A percentile compares a stretch with the other conserved stretches of the same genome.
These are phyloP conservation scores for Kodamaea sagamina DNA, from an alignment of 805 yeast genomes.

Conservation along the genomic window DNA sequence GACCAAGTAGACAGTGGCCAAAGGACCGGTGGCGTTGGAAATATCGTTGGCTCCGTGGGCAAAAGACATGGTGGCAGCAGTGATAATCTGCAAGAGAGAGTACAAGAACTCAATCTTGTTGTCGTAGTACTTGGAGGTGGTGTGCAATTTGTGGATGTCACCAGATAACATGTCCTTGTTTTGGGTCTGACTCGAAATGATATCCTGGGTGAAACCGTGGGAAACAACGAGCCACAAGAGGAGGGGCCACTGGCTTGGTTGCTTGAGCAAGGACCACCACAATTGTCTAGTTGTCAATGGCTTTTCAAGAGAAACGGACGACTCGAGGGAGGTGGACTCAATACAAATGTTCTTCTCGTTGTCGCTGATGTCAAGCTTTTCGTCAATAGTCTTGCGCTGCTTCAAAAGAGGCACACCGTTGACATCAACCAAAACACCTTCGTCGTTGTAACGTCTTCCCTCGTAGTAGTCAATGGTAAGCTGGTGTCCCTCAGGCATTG, in stretches of 20 bases:
- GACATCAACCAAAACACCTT: slow-evolving; percentile 14
- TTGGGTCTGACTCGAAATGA: slow-evolving; percentile 50
- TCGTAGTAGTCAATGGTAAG: slow-evolving; percentile 64
- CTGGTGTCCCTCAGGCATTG: slow-evolving; percentile 59
- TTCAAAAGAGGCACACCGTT: slow-evolving; percentile 17
- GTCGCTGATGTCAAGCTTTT: slow-evolving; percentile 18
- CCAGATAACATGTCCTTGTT: slow-evolving; percentile 44
- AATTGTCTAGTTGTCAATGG: slow-evolving; percentile 37
- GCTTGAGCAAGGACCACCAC: slow-evolving; percentile 44
- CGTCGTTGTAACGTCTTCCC: slow-evolving; percentile 50
- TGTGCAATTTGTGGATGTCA: slow-evolving; percentile 52
- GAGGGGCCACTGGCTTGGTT: slow-evolving; percentile 56
- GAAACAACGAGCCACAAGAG: slow-evolving; percentile 50
- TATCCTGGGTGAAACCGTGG: slow-evolving; percentile 68
- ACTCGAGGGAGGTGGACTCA: slow-evolving; percentile 15
- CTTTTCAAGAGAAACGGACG: slow-evolving; percentile 21
- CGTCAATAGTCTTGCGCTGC: slow-evolving; percentile 10
- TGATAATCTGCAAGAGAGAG: slow-evolving; percentile 66
- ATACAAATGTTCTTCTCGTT: slow-evolving; percentile 17
- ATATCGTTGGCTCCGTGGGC: slow-evolving; percentile 84
- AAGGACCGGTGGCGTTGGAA: slow-evolving; percentile 76
- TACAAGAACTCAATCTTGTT: slow-evolving; percentile 69
- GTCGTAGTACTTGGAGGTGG: slow-evolving; percentile 64
- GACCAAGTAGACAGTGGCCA: slow-evolving; percentile 61
- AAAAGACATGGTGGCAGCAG: slow-evolving; percentile 79